These are phyloP conservation scores for Hydrangea macrophylla DNA, from an alignment of 148 eudicot species.

Conservation along the genomic window DNA sequence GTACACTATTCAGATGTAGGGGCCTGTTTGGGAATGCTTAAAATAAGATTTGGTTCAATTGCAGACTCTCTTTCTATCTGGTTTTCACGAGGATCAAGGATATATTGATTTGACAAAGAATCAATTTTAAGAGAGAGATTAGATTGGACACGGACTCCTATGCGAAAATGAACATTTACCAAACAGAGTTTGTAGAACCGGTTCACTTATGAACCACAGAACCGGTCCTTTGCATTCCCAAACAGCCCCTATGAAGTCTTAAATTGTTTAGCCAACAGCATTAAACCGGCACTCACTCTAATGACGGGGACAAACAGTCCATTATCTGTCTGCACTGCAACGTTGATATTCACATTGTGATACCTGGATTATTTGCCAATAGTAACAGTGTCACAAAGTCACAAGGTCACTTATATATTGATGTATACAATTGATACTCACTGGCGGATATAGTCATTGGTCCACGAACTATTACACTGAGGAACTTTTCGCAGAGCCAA, in stretches of 20 bases:
- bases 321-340: slow-evolving; percentile 97
- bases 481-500: slow-evolving; percentile 95
- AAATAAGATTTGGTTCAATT: too few species aligned
- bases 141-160: too few species aligned
- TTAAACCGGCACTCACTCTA: slow-evolving; percentile 42
- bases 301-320: slow-evolving; percentile 89
- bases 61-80: too few species aligned
- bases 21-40: too few species aligned
- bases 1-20: neutral
- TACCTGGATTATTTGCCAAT: slow-evolving; percentile 42
- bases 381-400: slow-evolving; percentile 6
- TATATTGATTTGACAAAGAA: too few species aligned
- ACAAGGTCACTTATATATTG: neutral
- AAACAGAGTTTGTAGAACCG: too few species aligned
- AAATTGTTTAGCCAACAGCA: neutral
- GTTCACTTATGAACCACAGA: too few species aligned
- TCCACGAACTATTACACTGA: slow-evolving; percentile 96
- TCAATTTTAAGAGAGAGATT: too few species aligned
- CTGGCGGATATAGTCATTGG: slow-evolving; percentile 87
- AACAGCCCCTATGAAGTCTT: too few species aligned
- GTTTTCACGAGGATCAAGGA: too few species aligned
- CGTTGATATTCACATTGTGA: slow-evolving; percentile 80
- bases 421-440: slow-evolving; percentile 32
- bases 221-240: too few species aligned
- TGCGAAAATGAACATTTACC: too few species aligned